Evolutionary conservation across 176 grass and related monocot species (phyloP), one percentile per base, ranked within the genome.

Genomic region (Oryza nivara): DNA sequence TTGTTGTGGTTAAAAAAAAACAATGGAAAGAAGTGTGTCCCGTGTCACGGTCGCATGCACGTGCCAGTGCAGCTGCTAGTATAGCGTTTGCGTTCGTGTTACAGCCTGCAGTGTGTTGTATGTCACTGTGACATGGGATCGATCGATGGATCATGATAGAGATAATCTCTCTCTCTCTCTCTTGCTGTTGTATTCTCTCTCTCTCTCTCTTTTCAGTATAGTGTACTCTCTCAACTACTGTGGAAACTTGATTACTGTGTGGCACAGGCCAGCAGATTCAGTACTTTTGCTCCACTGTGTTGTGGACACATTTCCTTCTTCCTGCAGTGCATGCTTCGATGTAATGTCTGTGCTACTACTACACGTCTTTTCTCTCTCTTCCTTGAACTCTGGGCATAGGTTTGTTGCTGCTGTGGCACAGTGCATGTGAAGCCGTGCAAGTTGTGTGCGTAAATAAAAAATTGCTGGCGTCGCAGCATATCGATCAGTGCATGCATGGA

Each of bases 1-100:
- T 54, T 14, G 35, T 70, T 70, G 51, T 75, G 58, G 51, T 26
- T 32, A 23, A 23, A 23, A 23, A 9, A 9, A 20, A 19, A 30
- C 30, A 30, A 30, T 3, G 30, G 30, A 10, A 41, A 41, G 7
- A 43, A 15, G 65, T 48, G 54, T 32, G 23, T 78, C 79, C 79
- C 12, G 47, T 86, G 88, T 90, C 88, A 90, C 85, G 79, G 74
- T 49, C 73, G 88, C 84, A 90, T 90, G 70, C 88, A 90, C 47
- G 46, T 79, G 84, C n/a, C 56, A 80, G 86, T 68, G 77, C 58
- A 63, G 58, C 20, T 6, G 51, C 51, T 63, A 63, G 30, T 30
- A 30, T 30, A 30, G 58, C 20, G 58, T 58, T 49, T 58, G 14
- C 58, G 58, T 63, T 35, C 70, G 73, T 35, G 12, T 80, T 40